Conservation (phyloP, 1,284 basidiomycete species). For the Papiliotrema laurentii region DNA sequence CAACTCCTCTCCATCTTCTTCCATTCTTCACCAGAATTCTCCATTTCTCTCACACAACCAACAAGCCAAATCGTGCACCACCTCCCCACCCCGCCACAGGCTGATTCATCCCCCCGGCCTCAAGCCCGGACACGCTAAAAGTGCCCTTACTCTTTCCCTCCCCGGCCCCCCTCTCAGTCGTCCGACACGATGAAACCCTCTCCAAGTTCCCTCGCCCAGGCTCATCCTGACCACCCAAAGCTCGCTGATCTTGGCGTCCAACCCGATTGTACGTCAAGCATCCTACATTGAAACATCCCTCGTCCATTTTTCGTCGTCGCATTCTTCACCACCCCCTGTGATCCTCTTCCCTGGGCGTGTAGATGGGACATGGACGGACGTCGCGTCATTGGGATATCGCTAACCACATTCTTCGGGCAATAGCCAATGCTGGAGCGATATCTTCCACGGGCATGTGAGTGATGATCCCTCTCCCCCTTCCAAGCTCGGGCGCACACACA, state of each 20-base stretch:
- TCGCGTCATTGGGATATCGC: no score
- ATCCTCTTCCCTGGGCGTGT: background rate
- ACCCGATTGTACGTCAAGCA: constrained; percentile 5
- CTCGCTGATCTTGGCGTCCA: constrained; percentile 21
- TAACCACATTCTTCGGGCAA: constrained; percentile 1
- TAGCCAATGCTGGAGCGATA: constrained; percentile 3
- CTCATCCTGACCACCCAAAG: constrained; percentile 33
- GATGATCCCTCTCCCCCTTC: background rate
- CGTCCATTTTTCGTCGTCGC: no score
- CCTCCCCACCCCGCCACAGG: no score
- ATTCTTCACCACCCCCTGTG: constrained; percentile 20
- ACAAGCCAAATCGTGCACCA: no score
- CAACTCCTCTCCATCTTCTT: no score
- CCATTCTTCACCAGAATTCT: no score
- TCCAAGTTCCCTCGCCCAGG: constrained; percentile 12
- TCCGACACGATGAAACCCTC: background rate
- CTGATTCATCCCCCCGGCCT: background rate
- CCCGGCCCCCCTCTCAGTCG: background rate
- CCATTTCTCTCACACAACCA: no score
- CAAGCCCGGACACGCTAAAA: no score
- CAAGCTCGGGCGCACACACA: no score
- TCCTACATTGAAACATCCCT: constrained; percentile 22
- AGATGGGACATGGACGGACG: background rate
- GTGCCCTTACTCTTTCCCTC: no score
- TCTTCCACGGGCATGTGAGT: constrained; percentile 4